These are phyloP conservation scores for Dryadomyces quercus-mongolicae DNA, from an alignment of 2,329 filamentous ascomycete species.

Conservation along the genomic window DNA sequence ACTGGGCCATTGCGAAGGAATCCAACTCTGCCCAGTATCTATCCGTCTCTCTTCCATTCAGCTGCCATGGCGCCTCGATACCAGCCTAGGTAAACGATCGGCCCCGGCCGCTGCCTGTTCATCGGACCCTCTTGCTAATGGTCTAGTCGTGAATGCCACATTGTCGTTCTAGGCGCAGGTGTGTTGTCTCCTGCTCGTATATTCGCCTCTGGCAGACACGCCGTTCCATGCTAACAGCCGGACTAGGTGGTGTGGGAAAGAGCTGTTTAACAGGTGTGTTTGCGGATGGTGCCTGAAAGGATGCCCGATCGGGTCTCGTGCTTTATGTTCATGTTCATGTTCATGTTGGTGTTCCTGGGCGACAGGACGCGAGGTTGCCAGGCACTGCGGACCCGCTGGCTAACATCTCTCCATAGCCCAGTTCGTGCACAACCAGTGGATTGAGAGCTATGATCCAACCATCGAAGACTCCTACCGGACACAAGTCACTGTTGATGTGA, in stretches of 20 bases:
- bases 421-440: slow-evolving; percentile 91
- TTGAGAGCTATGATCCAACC: slow-evolving; percentile 73
- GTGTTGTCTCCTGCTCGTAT: slow-evolving; percentile 21
- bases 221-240: background rate
- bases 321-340: slow-evolving; percentile 2
- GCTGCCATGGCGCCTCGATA: slow-evolving; percentile 9
- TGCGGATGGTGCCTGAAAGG: background rate
- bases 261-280: slow-evolving; percentile 75
- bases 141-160: slow-evolving; percentile 62
- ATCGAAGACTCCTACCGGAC: slow-evolving; percentile 70
- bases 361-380: slow-evolving; percentile 5
- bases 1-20: background rate
- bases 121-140: slow-evolving; percentile 2
- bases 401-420: slow-evolving; percentile 48
- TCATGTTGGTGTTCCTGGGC: no score
- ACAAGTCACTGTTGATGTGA: slow-evolving; percentile 71
- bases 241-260: slow-evolving; percentile 73
- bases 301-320: background rate
- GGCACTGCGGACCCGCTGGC: background rate
- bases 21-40: background rate
- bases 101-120: background rate
- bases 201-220: background rate
- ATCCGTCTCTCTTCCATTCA: background rate
- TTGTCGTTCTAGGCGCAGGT: slow-evolving; percentile 74
- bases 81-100: slow-evolving; percentile 3